Conservation (phyloP, 495 filamentous ascomycete genomes). For the Penicillium bialowiezense region DNA sequence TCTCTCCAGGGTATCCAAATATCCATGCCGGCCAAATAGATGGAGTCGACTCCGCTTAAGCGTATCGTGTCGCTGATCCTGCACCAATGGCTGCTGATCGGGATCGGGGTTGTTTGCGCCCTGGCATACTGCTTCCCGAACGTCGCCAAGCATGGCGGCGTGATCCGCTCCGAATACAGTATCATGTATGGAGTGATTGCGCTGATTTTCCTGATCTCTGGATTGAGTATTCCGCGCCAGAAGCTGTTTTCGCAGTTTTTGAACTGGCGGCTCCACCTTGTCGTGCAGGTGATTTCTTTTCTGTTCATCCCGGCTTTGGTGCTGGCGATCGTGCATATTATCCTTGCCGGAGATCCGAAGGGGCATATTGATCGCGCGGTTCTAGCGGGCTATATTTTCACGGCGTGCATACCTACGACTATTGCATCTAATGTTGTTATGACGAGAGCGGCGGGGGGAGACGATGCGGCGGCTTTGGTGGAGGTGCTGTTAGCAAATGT, state of each 20-base stretch:
- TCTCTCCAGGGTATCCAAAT: not conserved
- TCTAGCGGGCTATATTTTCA: slow-evolving; percentile 52
- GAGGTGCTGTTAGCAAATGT: slow-evolving; percentile 56
- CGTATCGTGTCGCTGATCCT: slow-evolving; percentile 35
- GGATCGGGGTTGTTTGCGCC: slow-evolving; percentile 48
- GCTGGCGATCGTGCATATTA: slow-evolving; percentile 43
- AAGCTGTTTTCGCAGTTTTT: slow-evolving; percentile 48
- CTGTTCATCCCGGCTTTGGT: slow-evolving; percentile 48
- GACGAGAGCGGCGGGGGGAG: slow-evolving; percentile 52
- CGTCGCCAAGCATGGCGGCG: slow-evolving; percentile 51
- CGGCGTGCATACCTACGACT: slow-evolving; percentile 56
- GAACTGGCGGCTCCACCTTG: slow-evolving; percentile 52
- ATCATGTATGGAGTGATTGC: slow-evolving; percentile 53
- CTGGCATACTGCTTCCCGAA: slow-evolving; percentile 53
- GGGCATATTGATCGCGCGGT: slow-evolving; percentile 47
- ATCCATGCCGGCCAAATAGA: not conserved
- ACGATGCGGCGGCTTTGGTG: slow-evolving; percentile 53
- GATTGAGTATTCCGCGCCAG: slow-evolving; percentile 49
- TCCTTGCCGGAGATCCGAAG: slow-evolving; percentile 43
- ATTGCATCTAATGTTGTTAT: slow-evolving; percentile 59
- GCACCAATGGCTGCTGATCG: slow-evolving; percentile 56
- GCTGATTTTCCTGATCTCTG: slow-evolving; percentile 54
- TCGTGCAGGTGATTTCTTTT: slow-evolving; percentile 51
- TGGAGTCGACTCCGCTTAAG: slow-evolving; percentile 17
- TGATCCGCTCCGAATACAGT: slow-evolving; percentile 52